Conservation (phyloP, 805 yeast species). For the Candida namnaoensis region DNA sequence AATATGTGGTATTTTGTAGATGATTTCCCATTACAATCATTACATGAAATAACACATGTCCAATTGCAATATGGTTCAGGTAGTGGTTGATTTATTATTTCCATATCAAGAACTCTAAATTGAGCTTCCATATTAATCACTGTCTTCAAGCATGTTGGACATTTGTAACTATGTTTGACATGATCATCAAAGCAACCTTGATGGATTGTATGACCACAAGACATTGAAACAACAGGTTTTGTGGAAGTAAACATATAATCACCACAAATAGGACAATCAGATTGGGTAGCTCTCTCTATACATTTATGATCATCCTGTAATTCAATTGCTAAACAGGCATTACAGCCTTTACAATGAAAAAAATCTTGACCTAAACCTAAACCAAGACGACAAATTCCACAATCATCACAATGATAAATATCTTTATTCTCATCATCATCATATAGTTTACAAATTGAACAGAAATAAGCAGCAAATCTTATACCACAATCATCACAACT, state of each 20-base stretch:
- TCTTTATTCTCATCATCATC: constrained; percentile 75
- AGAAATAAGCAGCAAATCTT: constrained; percentile 68
- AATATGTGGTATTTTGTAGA: constrained; percentile 70
- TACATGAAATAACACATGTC: constrained; percentile 70
- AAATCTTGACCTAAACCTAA: constrained; percentile 82
- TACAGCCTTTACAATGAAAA: constrained; percentile 86
- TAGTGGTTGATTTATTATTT: constrained; percentile 64
- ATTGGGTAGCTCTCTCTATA: constrained; percentile 79
- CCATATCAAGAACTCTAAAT: constrained; percentile 79
- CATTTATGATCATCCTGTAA: constrained; percentile 73
- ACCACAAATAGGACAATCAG: constrained; percentile 89
- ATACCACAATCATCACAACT: constrained; percentile 62
- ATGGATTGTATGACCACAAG: constrained; percentile 92
- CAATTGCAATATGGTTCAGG: constrained; percentile 76
- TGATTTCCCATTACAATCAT: constrained; percentile 83
- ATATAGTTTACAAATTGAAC: constrained; percentile 70
- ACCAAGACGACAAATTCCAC: constrained; percentile 91
- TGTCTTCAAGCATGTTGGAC: constrained; percentile 85
- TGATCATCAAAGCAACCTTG: constrained; percentile 75
- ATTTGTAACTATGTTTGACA: constrained; percentile 76
- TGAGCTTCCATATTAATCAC: constrained; percentile 83
- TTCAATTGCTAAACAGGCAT: constrained; percentile 79
- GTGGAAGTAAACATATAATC: constrained; percentile 84
- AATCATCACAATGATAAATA: constrained; percentile 86
- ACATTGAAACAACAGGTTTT: constrained; percentile 81